Evolutionary conservation across 2,329 filamentous ascomycete species (phyloP).

Genomic region (Fusarium sp.): DNA sequence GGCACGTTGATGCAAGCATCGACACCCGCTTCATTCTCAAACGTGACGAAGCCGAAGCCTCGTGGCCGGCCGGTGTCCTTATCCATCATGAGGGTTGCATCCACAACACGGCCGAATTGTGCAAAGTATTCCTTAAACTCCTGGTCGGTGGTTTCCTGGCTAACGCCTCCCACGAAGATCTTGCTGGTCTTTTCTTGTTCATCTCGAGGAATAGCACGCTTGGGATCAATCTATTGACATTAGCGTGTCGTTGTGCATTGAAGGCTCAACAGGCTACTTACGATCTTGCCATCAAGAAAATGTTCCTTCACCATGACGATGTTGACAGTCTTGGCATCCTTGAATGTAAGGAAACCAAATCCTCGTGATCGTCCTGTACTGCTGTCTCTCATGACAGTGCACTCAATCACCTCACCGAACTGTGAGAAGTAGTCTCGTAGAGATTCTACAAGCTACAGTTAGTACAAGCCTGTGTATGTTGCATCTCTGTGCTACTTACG

Average conservation of each 20-base stretch:
- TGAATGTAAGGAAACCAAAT: conserved; percentile 98
- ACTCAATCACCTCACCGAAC: conserved; percentile 97
- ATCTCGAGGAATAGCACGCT: conserved; percentile 95
- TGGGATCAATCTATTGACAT: conserved; percentile 87
- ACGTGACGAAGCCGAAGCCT: conserved; percentile 98
- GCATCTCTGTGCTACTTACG: conserved; percentile 71
- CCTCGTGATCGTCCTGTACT: conserved; percentile 93
- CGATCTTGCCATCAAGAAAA: conserved; percentile 97
- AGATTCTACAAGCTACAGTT: conserved; percentile 76
- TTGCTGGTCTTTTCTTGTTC: conserved; percentile 99
- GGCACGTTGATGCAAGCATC: conserved; percentile 89
- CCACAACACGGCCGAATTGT: conserved; percentile 95
- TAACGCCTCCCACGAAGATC: conserved; percentile 98
- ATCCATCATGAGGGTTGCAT: conserved; percentile 99
- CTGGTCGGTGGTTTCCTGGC: conserved; percentile 95
- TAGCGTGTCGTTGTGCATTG: conserved; percentile 29
- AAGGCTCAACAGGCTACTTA: conserved; percentile 64
- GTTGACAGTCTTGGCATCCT: conserved; percentile 97
- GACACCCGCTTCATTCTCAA: conserved; percentile 95
- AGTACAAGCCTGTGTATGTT: conserved; percentile 12
- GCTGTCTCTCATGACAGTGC: conserved; percentile 99
- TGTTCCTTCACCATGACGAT: conserved; percentile 99
- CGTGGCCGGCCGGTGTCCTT: conserved; percentile 98
- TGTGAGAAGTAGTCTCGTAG: conserved; percentile 97
- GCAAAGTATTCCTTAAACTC: conserved; percentile 98